Base-by-base conservation (phyloP, 2,329 filamentous ascomycete species). In the Colletotrichum spinosum region DNA sequence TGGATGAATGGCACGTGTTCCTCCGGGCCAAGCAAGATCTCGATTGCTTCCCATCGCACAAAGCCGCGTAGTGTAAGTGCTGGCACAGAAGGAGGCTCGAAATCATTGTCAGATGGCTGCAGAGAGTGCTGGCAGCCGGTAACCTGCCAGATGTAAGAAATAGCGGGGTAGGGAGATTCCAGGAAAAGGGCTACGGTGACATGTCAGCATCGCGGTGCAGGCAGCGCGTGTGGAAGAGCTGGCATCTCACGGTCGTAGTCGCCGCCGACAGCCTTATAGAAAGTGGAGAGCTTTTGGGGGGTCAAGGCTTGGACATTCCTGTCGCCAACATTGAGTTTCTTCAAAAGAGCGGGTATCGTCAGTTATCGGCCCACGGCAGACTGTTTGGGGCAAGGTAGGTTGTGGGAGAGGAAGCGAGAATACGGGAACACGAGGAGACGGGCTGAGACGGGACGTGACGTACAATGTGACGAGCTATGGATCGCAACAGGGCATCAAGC, bases 81-180 rank as follows among this genome's bases (percentile, higher is more conserved):
- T 0, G 96, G 96, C 46, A 97, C 86, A 0, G 86, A 89, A 0
- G 95, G 96, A 1, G 89, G 83, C 4, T 86, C 86, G 75, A 92
- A 97, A 68, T 92, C 87, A 71, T 90, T 85, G 44, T 88, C 86
- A 46, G 61, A 57, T 1, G 93, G 93, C 70, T 97, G 92, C 35
- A 98, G 84, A 54, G 89, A 90, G 79, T 98, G 95, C 72, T 94
- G 92, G 76, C 95, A 97, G 70, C 95, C 96, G 55, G 97, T 88
- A 8, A 92, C 92, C 73, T 93, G 92, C 84, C 97, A 98, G 69
- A 97, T 96, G 79, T 93, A 97, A 35, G 94, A 96, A 68, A 99
- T 89, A 48, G 91, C 90, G 42, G 88, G 81, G 66, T 90, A 81
- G 17, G 91, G 89, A 39, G 91, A 92, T 3, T 90, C 85, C 46